Conservation (phyloP, 192 early-diverging fungal species). For the Coemansia sp. region DNA sequence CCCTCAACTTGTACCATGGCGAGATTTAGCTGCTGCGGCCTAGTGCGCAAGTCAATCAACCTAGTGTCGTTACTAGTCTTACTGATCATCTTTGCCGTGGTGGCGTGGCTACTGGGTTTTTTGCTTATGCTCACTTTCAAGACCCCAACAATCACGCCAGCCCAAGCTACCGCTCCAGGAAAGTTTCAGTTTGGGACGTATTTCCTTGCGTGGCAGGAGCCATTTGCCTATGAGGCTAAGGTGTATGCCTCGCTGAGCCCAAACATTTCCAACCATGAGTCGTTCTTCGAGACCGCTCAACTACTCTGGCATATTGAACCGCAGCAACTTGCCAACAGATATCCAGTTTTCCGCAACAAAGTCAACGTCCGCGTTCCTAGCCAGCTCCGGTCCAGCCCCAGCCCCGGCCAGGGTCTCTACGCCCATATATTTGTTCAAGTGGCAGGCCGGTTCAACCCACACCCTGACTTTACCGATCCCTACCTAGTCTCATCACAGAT, state of each 20-base stretch:
- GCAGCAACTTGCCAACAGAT: not conserved
- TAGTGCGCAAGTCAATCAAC: not conserved
- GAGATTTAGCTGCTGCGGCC: not conserved
- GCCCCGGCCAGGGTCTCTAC: not conserved
- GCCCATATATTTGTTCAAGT: slow-evolving; percentile 12
- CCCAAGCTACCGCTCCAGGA: not conserved
- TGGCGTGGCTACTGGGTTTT: not conserved
- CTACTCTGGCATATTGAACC: slow-evolving; percentile 9
- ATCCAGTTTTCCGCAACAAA: not conserved
- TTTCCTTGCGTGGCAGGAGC: slow-evolving; percentile 4
- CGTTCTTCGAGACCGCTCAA: slow-evolving; percentile 12
- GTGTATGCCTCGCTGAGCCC: slow-evolving; percentile 6
- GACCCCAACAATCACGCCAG: not conserved
- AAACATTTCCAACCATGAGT: not conserved
- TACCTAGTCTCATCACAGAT: not conserved
- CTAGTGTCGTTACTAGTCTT: not conserved
- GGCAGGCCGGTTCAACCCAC: slow-evolving; percentile 2
- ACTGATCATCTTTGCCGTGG: not conserved
- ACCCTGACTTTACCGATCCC: slow-evolving; percentile 13
- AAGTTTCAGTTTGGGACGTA: not conserved
- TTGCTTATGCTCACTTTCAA: not conserved
- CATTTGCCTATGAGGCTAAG: slow-evolving; percentile 12
- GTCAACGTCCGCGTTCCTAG: slow-evolving; percentile 1
- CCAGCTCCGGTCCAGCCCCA: not conserved
- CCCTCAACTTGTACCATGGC: not conserved